Evolutionary conservation across 1,284 basidiomycete genomes (phyloP).

Genomic region (Malassezia vespertilionis): DNA sequence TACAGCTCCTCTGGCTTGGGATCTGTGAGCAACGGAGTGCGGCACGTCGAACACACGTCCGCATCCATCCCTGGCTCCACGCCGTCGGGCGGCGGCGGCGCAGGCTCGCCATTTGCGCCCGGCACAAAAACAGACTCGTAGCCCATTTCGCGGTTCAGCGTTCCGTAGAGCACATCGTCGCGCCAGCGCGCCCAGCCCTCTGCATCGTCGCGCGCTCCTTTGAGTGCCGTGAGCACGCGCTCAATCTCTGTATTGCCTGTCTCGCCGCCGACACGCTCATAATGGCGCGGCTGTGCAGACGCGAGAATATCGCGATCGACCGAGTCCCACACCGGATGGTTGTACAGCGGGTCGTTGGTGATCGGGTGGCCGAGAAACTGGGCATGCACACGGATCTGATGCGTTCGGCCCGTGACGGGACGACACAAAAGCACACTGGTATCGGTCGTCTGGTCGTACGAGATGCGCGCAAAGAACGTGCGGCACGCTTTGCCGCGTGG

Average conservation of each 20-base stretch:
- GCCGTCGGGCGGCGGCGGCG: slow-evolving; percentile 19
- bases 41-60: slow-evolving; percentile 38
- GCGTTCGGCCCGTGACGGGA: slow-evolving; percentile 56
- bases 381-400: slow-evolving; percentile 89
- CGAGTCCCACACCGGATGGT: slow-evolving; percentile 39
- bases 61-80: slow-evolving; percentile 19
- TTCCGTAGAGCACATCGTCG: slow-evolving; percentile 41
- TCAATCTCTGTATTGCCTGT: slow-evolving; percentile 36
- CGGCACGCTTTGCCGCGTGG: slow-evolving; percentile 54
- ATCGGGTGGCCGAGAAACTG: slow-evolving; percentile 90
- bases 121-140: slow-evolving; percentile 32
- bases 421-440: slow-evolving; percentile 79
- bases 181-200: slow-evolving; percentile 46
- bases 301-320: slow-evolving; percentile 27
- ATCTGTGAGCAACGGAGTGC: slow-evolving; percentile 34
- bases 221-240: slow-evolving; percentile 39
- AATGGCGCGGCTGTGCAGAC: slow-evolving; percentile 31
- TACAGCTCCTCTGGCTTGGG: slow-evolving; percentile 38
- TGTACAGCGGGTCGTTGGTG: slow-evolving; percentile 53
- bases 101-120: slow-evolving; percentile 32
- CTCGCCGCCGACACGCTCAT: slow-evolving; percentile 36
- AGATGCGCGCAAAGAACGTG: slow-evolving; percentile 75
- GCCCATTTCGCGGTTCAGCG: slow-evolving; percentile 31
- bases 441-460: slow-evolving; percentile 69
- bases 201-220: slow-evolving; percentile 37